phyloP scores from a whole-genome alignment of 176 grass and related monocot genomes.

The Oryza coarctata region DNA sequence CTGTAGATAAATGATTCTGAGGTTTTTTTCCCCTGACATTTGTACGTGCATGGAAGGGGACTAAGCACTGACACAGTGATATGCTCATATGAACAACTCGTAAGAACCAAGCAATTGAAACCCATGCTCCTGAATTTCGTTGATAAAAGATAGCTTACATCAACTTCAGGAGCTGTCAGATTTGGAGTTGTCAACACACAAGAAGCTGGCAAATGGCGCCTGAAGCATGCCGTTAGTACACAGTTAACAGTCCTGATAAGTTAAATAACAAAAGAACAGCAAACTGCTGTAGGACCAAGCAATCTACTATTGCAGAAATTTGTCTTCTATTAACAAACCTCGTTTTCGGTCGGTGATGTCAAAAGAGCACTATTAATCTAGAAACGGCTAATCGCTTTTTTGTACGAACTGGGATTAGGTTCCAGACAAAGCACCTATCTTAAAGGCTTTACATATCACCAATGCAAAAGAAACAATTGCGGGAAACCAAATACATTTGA shows the following conservation, averaged over 20 bases:
- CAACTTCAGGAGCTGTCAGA: slow-evolving; percentile 37
- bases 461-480: slow-evolving; percentile 21
- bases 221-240: slow-evolving; percentile 20
- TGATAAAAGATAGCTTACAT: slow-evolving; percentile 25
- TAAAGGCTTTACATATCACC: slow-evolving; percentile 48
- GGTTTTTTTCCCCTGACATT: slow-evolving; percentile 41
- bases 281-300: slow-evolving; percentile 33
- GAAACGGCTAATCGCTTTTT: slow-evolving; percentile 42
- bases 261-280: slow-evolving; percentile 37
- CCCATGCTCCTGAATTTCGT: slow-evolving; percentile 2
- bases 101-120: slow-evolving; percentile 39
- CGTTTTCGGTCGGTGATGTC: slow-evolving; percentile 27
- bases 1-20: slow-evolving; percentile 23
- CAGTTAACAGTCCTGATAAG: slow-evolving; percentile 34
- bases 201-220: slow-evolving; percentile 13
- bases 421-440: slow-evolving; percentile 34
- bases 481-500: slow-evolving; percentile 34
- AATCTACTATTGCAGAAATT: slow-evolving; percentile 25
- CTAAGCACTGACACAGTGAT: slow-evolving; percentile 25
- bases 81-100: slow-evolving; percentile 37
- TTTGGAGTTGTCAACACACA: slow-evolving; percentile 33
- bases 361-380: slow-evolving; percentile 43
- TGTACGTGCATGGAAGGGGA: slow-evolving; percentile 16
- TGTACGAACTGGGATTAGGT: slow-evolving; percentile 47
- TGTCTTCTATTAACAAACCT: slow-evolving; percentile 38